Percentiles rank a stretch among this genome's conserved stretches.
These are phyloP conservation scores for Abrus pulchellus DNA, from an alignment of 306 rosid species.

Conservation along the genomic window DNA sequence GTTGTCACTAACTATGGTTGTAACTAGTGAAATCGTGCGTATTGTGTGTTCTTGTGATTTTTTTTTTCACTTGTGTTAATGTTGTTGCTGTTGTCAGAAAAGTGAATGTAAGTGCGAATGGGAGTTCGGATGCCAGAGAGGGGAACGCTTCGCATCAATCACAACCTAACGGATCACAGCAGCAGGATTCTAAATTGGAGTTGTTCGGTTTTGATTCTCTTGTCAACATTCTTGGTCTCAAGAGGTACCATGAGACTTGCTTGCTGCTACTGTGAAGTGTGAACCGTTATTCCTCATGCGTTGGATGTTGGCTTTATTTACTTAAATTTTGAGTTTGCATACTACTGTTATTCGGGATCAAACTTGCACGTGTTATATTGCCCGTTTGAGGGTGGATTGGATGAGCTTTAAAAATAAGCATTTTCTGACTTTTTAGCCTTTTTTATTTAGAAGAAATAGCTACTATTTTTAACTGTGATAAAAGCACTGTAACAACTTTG, in stretches of 20 bases:
- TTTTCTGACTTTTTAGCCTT: background rate
- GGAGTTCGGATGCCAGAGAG: conserved; percentile 57
- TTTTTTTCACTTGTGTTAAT: background rate
- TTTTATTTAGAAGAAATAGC: too few species aligned
- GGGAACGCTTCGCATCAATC: conserved; percentile 55
- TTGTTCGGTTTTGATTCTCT: conserved; percentile 99
- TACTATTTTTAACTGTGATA: conserved; percentile 1
- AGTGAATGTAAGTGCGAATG: conserved; percentile 56
- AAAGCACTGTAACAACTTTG: background rate
- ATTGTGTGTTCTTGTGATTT: conserved; percentile 11
- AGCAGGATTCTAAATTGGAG: conserved; percentile 88
- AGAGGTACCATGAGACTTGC: conserved; percentile 64
- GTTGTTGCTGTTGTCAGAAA: conserved; percentile 60
- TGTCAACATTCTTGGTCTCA: conserved; percentile 98
- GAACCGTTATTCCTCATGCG: conserved; percentile 24
- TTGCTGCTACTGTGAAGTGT: conserved; percentile 31
- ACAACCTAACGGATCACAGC: conserved; percentile 75
- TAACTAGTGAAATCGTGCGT: background rate
- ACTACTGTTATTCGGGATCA: conserved; percentile 10
- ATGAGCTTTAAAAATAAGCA: background rate
- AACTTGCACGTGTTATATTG: conserved; percentile 6
- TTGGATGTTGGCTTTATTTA: background rate
- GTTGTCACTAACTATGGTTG: too few species aligned
- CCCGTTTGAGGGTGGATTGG: background rate
- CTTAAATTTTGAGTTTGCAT: conserved; percentile 4